Percentiles rank a stretch among this genome's conserved stretches.
These are phyloP conservation scores for Epichloe scottii DNA, from an alignment of 2,329 filamentous ascomycete genomes.

Conservation along the genomic window DNA sequence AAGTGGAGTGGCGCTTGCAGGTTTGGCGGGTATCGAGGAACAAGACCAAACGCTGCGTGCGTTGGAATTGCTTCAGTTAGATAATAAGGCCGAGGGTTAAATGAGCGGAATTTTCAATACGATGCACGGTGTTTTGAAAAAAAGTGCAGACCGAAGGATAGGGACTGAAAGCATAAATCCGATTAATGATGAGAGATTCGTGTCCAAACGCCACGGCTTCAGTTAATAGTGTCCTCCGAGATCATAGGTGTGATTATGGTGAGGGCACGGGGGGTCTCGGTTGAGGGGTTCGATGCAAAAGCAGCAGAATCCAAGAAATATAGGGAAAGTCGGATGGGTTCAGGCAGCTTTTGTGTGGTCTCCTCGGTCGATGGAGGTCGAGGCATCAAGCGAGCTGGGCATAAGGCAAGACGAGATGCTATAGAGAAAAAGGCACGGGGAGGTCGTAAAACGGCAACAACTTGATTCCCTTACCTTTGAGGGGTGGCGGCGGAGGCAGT, in stretches of 20 bases:
- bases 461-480: conserved; percentile 12
- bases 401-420: background rate
- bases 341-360: background rate
- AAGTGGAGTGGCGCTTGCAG: conserved; percentile 2
- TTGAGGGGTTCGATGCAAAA: background rate
- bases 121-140: background rate
- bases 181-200: background rate
- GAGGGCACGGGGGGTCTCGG: background rate
- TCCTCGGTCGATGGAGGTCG: background rate
- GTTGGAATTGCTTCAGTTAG: background rate
- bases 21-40: background rate
- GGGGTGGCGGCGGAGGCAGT: conserved; percentile 13
- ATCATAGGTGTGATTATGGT: background rate
- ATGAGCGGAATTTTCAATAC: background rate
- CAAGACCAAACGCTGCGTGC: background rate
- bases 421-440: background rate
- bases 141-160: background rate
- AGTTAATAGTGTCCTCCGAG: background rate
- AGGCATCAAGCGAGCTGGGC: background rate
- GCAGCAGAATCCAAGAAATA: background rate
- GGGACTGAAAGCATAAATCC: background rate
- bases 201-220: background rate
- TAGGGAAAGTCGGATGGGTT: background rate
- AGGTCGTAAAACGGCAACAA: background rate
- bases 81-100: background rate